phyloP scores from a whole-genome alignment of 768 basidiomycete species.

The Cystobasidium tubakii region DNA sequence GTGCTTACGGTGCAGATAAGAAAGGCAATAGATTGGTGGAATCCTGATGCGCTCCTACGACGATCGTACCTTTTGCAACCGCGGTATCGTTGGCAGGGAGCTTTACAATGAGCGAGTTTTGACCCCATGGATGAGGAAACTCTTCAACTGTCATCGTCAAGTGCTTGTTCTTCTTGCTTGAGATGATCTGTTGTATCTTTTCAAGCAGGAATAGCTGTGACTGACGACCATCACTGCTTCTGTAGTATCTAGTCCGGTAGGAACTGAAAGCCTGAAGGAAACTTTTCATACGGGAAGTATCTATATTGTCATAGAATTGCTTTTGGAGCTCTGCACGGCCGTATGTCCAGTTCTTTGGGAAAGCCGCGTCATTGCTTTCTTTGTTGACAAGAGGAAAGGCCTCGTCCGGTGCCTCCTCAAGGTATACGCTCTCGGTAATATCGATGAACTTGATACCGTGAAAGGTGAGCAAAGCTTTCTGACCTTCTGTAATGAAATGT shows the following conservation, averaged over 20 bases:
- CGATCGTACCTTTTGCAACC: slow-evolving; percentile 41
- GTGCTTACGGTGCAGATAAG: slow-evolving; percentile 50
- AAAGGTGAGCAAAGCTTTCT: slow-evolving; percentile 43
- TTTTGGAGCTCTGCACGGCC: slow-evolving; percentile 25
- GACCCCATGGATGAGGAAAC: slow-evolving; percentile 48
- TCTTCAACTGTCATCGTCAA: slow-evolving; percentile 42
- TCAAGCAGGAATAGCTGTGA: slow-evolving; percentile 49
- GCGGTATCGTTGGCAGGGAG: slow-evolving; percentile 45
- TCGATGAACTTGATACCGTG: slow-evolving; percentile 41
- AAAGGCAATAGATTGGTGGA: slow-evolving; percentile 52
- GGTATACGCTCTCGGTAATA: slow-evolving; percentile 40
- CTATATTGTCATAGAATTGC: slow-evolving; percentile 37
- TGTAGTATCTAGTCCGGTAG: slow-evolving; percentile 49
- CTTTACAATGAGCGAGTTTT: slow-evolving; percentile 48
- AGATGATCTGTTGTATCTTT: slow-evolving; percentile 48
- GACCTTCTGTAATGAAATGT: slow-evolving; percentile 41
- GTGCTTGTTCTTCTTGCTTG: background rate
- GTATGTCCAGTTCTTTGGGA: slow-evolving; percentile 39
- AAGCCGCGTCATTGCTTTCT: slow-evolving; percentile 10
- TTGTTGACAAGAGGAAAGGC: background rate
- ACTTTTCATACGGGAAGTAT: slow-evolving; percentile 29
- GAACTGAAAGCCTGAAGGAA: slow-evolving; percentile 41
- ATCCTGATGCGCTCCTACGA: slow-evolving; percentile 51
- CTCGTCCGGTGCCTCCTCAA: background rate
- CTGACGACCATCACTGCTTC: slow-evolving; percentile 50